Conservation (phyloP, 306 rosid genomes). For the Cercis canadensis region DNA sequence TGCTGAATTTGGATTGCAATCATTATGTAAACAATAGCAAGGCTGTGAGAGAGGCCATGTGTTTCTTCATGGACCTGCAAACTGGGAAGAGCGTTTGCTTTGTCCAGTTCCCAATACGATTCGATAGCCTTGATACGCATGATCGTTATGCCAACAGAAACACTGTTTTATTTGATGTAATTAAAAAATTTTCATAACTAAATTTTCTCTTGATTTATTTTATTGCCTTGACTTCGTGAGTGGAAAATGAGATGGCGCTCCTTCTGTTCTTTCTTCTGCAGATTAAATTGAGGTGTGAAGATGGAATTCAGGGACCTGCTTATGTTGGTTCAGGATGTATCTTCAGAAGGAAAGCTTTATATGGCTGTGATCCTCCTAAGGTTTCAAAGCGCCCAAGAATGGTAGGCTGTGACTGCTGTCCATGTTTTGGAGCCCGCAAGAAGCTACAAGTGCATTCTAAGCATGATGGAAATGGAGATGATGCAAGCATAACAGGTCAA, state of each 20-base stretch:
- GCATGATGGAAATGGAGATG: conserved; percentile 74
- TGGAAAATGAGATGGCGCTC: conserved; percentile 14
- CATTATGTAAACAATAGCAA: conserved; percentile 92
- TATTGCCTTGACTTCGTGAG: conserved; percentile 1
- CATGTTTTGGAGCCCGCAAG: neutral
- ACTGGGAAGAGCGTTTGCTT: conserved; percentile 80
- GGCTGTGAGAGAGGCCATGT: conserved; percentile 87
- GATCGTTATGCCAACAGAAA: conserved; percentile 97
- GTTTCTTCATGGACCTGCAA: conserved; percentile 95
- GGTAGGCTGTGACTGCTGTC: conserved; percentile 30
- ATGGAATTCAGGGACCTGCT: conserved; percentile 94
- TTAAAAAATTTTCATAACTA: conserved; percentile 19
- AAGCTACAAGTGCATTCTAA: conserved; percentile 71
- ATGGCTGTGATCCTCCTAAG: conserved; percentile 83
- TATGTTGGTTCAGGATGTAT: conserved; percentile 93
- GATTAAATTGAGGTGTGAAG: conserved; percentile 93
- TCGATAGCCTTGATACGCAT: conserved; percentile 83
- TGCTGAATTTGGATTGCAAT: conserved; percentile 95
- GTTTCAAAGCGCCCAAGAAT: conserved; percentile 72
- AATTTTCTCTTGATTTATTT: conserved; percentile 7
- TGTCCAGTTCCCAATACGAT: conserved; percentile 94
- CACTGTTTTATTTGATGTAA: conserved; percentile 89
- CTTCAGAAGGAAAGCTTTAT: conserved; percentile 87
- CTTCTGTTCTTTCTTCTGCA: conserved; percentile 40
- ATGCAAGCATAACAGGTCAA: conserved; percentile 56